These are phyloP conservation scores for Sphagnum contortum DNA, from an alignment of 225 moss, liverwort and hornwort species.

Conservation along the genomic window DNA sequence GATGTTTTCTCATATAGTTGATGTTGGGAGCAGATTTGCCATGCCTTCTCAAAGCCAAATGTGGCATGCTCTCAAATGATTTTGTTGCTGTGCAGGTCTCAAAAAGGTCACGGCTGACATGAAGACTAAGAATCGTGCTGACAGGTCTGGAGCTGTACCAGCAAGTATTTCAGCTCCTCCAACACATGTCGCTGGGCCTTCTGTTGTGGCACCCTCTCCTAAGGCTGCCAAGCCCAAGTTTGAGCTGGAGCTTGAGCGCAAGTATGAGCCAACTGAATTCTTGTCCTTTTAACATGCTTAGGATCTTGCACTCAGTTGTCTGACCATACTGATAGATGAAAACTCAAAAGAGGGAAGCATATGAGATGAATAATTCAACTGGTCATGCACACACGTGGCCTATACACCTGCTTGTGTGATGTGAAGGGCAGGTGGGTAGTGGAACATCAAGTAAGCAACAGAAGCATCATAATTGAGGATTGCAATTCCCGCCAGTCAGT, in stretches of 20 bases:
- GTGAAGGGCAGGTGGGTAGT: constrained; percentile 65
- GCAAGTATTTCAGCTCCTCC: constrained; percentile 33
- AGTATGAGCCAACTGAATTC: constrained; percentile 30
- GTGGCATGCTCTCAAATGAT: no score
- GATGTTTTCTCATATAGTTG: no score
- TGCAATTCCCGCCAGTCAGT: constrained; percentile 73
- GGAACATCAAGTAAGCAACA: constrained; percentile 85
- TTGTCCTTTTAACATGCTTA: no score
- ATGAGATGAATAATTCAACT: no score
- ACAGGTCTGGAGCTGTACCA: constrained; percentile 79
- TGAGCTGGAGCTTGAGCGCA: constrained; percentile 77
- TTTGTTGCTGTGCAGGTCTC: constrained; percentile 38
- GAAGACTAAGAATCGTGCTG: constrained; percentile 91
- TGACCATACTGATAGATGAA: no score
- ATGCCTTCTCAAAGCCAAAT: no score
- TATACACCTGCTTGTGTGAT: not conserved
- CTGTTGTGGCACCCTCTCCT: constrained; percentile 26
- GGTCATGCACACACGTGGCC: no score
- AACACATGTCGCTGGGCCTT: constrained; percentile 20
- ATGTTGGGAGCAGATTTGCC: no score
- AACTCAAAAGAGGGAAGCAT: no score
- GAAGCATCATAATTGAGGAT: constrained; percentile 49
- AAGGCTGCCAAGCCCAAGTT: constrained; percentile 62
- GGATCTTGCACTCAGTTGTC: no score
- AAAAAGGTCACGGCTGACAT: constrained; percentile 89